Evolutionary conservation across 352 stramenopile genomes (phyloP), one percentile per base, ranked within the genome.

Genomic region (Phytophthora syringae): DNA sequence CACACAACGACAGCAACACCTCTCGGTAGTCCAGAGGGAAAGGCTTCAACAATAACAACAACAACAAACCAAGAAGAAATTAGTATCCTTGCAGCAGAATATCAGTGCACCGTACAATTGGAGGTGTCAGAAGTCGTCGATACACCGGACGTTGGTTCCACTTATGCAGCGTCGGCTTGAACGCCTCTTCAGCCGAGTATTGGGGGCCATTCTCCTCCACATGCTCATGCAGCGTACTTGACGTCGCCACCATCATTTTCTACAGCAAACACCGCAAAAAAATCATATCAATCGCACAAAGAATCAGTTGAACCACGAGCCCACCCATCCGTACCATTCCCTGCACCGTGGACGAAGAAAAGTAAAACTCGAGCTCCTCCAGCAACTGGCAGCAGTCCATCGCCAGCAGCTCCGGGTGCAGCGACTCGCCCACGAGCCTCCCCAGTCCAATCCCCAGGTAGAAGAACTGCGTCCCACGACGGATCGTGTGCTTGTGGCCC

Each of bases 231-330:
- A 95, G 68, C 21, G 85, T 76, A 22, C 70, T 87, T 11, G 76
- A 88, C 24, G 87, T 89, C 25, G 85, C 85, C 39, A 95, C 85
- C 78, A 95, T 89, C 59, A 95, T 74, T 86, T 95, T 95, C 83
- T 92, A 64, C 18, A 7, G 2, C 7, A 7, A 32, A 32, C 27
- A 9, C 5, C 27, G 9, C 27, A 32, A 32, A 32, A 32, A 5
- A 32, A 32, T 32, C 27, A 32, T 32, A n/a, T n/a, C n/a, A n/a
- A n/a, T n/a, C n/a, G n/a, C n/a, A n/a, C n/a, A n/a, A 32, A 32
- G 27, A 32, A 32, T 32, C 27, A 10, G 9, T 9, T 32, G 9
- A 32, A 32, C 27, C 5, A 32, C 5, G 27, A 32, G 27, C 12
- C 5, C 34, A 18, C 34, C 34, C 7, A 28, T 15, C 30, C 66